phyloP scores from a whole-genome alignment of 2,329 filamentous ascomycete species.

The Xylogone sp. region DNA sequence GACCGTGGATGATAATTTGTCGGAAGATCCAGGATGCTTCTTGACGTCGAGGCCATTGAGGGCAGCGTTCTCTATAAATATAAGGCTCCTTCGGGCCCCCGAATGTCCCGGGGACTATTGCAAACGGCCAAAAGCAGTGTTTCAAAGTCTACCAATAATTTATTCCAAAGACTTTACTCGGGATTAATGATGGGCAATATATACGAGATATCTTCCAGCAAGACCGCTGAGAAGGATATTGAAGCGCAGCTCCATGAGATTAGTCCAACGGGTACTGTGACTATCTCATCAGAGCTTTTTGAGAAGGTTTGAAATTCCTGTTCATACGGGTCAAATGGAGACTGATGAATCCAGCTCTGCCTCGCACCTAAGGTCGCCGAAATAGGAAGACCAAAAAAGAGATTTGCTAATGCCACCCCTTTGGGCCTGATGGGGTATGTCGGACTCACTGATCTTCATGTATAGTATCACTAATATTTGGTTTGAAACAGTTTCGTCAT shows the following conservation, averaged over 20 bases:
- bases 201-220: too few relatives aligned
- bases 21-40: too few relatives aligned
- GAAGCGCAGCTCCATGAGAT: constrained; percentile 6
- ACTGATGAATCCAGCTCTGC: constrained; percentile 10
- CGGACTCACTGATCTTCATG: neutral
- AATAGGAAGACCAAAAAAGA: constrained; percentile 13
- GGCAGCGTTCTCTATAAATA: too few relatives aligned
- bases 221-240: neutral
- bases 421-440: constrained; percentile 19
- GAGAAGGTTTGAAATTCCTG: constrained; percentile 15
- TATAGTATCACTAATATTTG: neutral
- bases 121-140: too few relatives aligned
- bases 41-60: too few relatives aligned
- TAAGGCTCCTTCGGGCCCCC: too few relatives aligned
- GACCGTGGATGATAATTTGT: too few relatives aligned
- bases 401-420: constrained; percentile 20
- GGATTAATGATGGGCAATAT: too few relatives aligned
- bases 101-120: too few relatives aligned
- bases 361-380: constrained; percentile 14
- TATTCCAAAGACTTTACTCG: too few relatives aligned
- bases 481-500: constrained; percentile 36
- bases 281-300: constrained; percentile 20
- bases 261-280: constrained; percentile 13
- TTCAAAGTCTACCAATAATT: too few relatives aligned
- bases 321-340: neutral